These are phyloP conservation scores for Zalaria sp. DNA, from an alignment of 2,329 filamentous ascomycete genomes.

Conservation along the genomic window DNA sequence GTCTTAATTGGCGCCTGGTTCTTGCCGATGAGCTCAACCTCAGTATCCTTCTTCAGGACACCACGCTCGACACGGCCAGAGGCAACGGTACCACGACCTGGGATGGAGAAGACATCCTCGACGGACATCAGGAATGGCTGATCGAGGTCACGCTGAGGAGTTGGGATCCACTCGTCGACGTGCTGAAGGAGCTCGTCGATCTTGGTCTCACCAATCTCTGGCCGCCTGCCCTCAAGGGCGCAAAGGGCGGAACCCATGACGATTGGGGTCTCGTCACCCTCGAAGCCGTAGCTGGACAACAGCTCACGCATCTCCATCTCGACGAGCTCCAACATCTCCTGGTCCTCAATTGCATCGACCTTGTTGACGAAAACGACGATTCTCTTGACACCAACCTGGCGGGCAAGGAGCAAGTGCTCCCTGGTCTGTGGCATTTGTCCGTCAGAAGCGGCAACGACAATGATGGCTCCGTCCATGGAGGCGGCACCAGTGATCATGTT, in stretches of 20 bases:
- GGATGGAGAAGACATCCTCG: conserved; percentile 49
- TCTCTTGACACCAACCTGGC: conserved; percentile 94
- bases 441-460: conserved; percentile 94
- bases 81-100: conserved; percentile 86
- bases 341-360: conserved; percentile 91
- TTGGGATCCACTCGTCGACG: conserved; percentile 94
- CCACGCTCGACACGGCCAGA: conserved; percentile 97
- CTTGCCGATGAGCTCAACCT: conserved; percentile 92
- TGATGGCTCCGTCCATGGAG: conserved; percentile 98
- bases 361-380: conserved; percentile 99
- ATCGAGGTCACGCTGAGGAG: conserved; percentile 81
- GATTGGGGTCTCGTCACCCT: conserved; percentile 95
- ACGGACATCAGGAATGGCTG: conserved; percentile 99
- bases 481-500: conserved; percentile 99
- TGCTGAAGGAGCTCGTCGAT: conserved; percentile 84
- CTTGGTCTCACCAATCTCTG: conserved; percentile 74
- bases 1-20: conserved; percentile 75
- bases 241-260: conserved; percentile 94
- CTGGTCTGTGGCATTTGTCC: conserved; percentile 99
- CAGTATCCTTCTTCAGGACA: conserved; percentile 79
- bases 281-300: conserved; percentile 82
- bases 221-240: conserved; percentile 73
- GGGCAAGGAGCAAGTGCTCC: conserved; percentile 93
- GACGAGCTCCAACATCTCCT: conserved; percentile 98
- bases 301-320: conserved; percentile 99